phyloP scores from a whole-genome alignment of 108 stramenopile species.

The Fragilariopsis cylindrus region DNA sequence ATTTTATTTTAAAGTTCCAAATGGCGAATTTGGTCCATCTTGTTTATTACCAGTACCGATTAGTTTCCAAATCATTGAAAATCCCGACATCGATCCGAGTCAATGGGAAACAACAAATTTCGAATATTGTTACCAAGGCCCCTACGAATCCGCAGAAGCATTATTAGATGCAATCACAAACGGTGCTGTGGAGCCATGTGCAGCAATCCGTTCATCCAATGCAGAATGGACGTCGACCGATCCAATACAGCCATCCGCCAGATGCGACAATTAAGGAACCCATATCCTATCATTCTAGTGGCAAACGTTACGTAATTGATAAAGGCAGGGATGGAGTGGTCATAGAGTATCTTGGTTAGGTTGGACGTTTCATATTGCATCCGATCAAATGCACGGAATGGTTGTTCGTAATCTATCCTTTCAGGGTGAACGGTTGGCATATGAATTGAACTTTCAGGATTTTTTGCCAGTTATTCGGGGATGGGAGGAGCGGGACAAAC shows the following conservation, averaged over 20 bases:
- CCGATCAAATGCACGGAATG: slow-evolving; percentile 22
- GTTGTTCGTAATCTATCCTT: slow-evolving; percentile 13
- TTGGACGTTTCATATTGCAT: slow-evolving; percentile 18
- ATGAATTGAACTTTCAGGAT: slow-evolving; percentile 22
- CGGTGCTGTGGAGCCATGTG: not conserved
- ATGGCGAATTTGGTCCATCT: not conserved
- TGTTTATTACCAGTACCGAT: slow-evolving; percentile 18
- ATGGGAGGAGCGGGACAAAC: slow-evolving; percentile 3
- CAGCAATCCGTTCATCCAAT: not conserved
- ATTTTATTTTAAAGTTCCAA: not conserved
- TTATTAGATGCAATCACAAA: not conserved
- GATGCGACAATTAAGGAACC: slow-evolving; percentile 20
- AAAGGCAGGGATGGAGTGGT: not conserved
- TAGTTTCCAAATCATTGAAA: slow-evolving; percentile 14
- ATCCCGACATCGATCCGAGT: slow-evolving; percentile 7
- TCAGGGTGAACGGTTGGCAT: slow-evolving; percentile 17
- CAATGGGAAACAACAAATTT: slow-evolving; percentile 10
- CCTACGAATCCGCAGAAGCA: not conserved
- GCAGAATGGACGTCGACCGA: slow-evolving; percentile 1
- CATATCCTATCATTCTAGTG: slow-evolving; percentile 14
- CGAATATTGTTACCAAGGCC: slow-evolving; percentile 19
- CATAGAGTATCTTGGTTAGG: slow-evolving; percentile 15
- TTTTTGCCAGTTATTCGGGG: slow-evolving; percentile 11
- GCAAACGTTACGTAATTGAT: slow-evolving; percentile 12
- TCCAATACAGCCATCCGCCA: not conserved